Percentiles rank a stretch among this genome's conserved stretches.
Evolutionary conservation across 1,284 basidiomycete species (phyloP).

Genomic region (Ustilago shanxiensis): DNA sequence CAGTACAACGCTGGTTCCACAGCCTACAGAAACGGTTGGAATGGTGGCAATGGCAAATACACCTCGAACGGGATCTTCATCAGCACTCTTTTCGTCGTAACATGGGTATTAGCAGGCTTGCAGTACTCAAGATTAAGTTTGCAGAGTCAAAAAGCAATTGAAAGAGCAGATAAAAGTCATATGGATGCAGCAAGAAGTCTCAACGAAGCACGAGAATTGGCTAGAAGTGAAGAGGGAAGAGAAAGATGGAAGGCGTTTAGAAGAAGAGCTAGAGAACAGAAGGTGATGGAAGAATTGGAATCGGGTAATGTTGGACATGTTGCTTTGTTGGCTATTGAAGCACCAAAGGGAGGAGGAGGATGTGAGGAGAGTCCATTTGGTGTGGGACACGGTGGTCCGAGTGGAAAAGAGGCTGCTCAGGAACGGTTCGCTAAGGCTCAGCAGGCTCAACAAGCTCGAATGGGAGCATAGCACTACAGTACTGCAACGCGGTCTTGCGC

Average conservation of each 20-base stretch:
- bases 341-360: background rate
- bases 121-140: slow-evolving; percentile 40
- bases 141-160: slow-evolving; percentile 44
- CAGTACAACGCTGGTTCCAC: slow-evolving; percentile 7
- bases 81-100: slow-evolving; percentile 38
- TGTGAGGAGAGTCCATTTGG: slow-evolving; percentile 15
- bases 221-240: slow-evolving; percentile 36
- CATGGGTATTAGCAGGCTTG: slow-evolving; percentile 47
- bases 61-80: slow-evolving; percentile 45
- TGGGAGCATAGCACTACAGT: background rate
- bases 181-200: slow-evolving; percentile 33
- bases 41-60: slow-evolving; percentile 40
- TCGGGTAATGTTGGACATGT: background rate
- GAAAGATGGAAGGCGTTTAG: slow-evolving; percentile 28
- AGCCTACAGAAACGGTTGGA: slow-evolving; percentile 21
- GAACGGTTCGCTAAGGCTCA: slow-evolving; percentile 30
- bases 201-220: slow-evolving; percentile 29
- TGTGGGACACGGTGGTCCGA: slow-evolving; percentile 49
- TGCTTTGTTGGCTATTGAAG: background rate
- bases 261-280: slow-evolving; percentile 31
- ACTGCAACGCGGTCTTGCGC: background rate
- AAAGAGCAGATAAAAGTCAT: slow-evolving; percentile 31
- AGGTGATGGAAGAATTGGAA: slow-evolving; percentile 12
- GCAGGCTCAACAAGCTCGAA: background rate
- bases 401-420: slow-evolving; percentile 36